A percentile compares a stretch with the other conserved stretches of the same genome.
Evolutionary conservation across 441 rosid genomes (phyloP).

Genomic region (Populus hybrid): DNA sequence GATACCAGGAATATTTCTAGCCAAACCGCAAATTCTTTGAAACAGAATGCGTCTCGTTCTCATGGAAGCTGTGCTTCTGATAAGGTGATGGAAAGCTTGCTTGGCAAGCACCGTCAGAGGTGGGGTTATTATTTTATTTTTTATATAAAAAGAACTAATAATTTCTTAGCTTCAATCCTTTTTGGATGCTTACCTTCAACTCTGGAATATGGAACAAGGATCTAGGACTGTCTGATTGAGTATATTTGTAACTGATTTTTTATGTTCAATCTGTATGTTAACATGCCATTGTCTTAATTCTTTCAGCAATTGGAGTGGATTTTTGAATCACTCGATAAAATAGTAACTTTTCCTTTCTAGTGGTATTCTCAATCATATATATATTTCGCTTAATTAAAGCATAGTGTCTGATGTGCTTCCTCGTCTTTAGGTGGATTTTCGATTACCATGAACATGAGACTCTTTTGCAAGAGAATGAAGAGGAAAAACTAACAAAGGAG

Average conservation of each 20-base stretch:
- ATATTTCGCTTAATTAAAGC: background rate
- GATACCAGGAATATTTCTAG: slow-evolving; percentile 25
- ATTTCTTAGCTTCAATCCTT: background rate
- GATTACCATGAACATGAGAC: slow-evolving; percentile 98
- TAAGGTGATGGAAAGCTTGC: slow-evolving; percentile 82
- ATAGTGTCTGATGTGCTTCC: slow-evolving; percentile 5
- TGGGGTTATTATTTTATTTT: slow-evolving; percentile 9
- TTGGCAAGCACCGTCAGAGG: slow-evolving; percentile 82
- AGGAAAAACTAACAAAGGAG: slow-evolving; percentile 93
- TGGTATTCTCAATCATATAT: background rate
- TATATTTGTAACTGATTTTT: background rate
- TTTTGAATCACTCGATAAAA: background rate
- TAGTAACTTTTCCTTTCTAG: background rate
- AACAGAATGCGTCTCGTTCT: slow-evolving; percentile 50
- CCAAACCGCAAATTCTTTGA: slow-evolving; percentile 42
- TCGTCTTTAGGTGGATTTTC: slow-evolving; percentile 76
- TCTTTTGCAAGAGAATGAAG: slow-evolving; percentile 97
- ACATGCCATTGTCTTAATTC: background rate
- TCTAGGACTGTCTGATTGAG: background rate
- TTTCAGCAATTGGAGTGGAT: background rate
- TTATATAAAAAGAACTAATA: background rate
- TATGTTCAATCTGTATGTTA: background rate
- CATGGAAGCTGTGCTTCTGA: slow-evolving; percentile 75
- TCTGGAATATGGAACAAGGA: background rate
- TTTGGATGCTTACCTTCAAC: background rate